Evolutionary conservation across 352 stramenopile species (phyloP).

Genomic region (Phytophthora brassicae): DNA sequence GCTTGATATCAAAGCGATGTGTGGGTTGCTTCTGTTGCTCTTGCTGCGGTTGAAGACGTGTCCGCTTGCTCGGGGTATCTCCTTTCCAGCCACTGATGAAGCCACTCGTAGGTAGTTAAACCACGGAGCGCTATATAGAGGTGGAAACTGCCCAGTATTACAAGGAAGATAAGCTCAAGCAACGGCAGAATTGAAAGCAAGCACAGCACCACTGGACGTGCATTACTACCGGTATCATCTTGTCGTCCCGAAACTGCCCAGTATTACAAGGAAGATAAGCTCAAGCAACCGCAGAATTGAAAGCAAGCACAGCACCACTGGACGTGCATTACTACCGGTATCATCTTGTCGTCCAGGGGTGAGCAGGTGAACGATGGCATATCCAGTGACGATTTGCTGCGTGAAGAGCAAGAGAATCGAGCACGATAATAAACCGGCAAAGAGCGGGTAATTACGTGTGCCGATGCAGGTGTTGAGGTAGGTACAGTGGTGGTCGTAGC

Average conservation of each 20-base stretch:
- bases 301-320: conserved; percentile 33
- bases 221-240: too few relatives aligned
- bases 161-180: conserved; percentile 58
- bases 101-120: conserved; percentile 58
- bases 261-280: conserved; percentile 57
- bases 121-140: conserved; percentile 55
- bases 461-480: conserved; percentile 96
- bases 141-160: conserved; percentile 65
- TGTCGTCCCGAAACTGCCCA: conserved; percentile 61
- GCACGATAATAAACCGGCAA: conserved; percentile 58
- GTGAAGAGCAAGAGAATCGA: conserved; percentile 55
- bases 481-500: conserved; percentile 96
- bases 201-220: conserved; percentile 30
- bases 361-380: conserved; percentile 38
- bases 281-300: conserved; percentile 54
- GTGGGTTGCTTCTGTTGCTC: conserved; percentile 1
- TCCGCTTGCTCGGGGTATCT: conserved; percentile 5
- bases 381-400: conserved; percentile 52
- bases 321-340: conserved; percentile 10
- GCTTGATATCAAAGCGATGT: conserved; percentile 10
- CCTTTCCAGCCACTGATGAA: conserved; percentile 43
- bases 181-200: conserved; percentile 46
- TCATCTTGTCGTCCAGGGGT: neutral
- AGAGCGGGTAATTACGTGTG: conserved; percentile 63
- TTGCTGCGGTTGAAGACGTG: neutral